phyloP scores from a whole-genome alignment of 257 asterid genomes.

The Haberlea rhodopensis region DNA sequence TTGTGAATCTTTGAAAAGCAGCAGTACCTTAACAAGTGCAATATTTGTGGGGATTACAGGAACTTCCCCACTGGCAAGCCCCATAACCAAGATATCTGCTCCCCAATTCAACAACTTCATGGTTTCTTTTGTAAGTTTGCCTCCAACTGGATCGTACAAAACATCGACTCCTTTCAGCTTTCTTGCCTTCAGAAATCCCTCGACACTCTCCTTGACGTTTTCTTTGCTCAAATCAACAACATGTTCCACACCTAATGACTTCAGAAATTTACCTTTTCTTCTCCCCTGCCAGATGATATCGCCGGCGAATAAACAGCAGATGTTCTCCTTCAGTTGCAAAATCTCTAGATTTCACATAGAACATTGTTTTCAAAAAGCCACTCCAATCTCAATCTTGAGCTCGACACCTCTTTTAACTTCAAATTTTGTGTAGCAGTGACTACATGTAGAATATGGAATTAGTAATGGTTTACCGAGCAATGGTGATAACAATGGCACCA shows the following conservation, averaged over 20 bases:
- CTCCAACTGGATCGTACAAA: constrained; percentile 96
- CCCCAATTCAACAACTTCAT: constrained; percentile 90
- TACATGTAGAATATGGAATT: not conserved
- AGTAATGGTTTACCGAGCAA: constrained; percentile 62
- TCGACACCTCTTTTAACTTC: not conserved
- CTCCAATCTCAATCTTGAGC: not conserved
- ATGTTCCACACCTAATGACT: constrained; percentile 82
- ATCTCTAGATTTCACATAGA: not conserved
- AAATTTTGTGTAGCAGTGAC: constrained; percentile 1
- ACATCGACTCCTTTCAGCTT: constrained; percentile 92
- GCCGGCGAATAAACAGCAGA: constrained; percentile 13
- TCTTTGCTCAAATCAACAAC: constrained; percentile 72
- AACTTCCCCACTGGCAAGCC: constrained; percentile 94
- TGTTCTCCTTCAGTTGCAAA: not conserved
- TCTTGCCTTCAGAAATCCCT: constrained; percentile 64
- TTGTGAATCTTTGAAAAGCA: not conserved
- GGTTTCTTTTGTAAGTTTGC: constrained; percentile 75
- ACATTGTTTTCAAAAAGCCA: too few relatives aligned
- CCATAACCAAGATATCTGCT: constrained; percentile 85
- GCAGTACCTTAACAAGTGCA: constrained; percentile 87
- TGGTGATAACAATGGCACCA: constrained; percentile 85
- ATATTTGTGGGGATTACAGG: constrained; percentile 82
- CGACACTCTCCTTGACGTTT: constrained; percentile 65
- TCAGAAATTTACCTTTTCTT: constrained; percentile 67
- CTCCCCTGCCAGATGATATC: constrained; percentile 56